Base-by-base conservation (phyloP, 2,329 filamentous ascomycete genomes). In the Alternaria rosae region DNA sequence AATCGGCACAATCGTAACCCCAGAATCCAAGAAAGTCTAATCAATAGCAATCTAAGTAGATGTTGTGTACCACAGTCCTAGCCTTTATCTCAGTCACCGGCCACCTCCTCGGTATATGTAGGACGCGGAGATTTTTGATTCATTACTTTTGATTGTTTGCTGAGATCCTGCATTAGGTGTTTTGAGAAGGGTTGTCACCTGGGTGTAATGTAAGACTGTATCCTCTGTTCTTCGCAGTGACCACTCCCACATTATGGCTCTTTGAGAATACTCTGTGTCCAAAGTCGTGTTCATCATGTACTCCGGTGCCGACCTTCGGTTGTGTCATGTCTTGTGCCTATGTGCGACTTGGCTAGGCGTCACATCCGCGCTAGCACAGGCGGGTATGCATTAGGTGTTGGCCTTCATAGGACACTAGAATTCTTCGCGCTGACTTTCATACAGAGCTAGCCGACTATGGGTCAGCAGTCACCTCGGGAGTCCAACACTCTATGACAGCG, bases 41-140 rank as follows among this genome's bases (percentile, higher is more conserved):
- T 75, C 63, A 75, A 76, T 50, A 48, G 61, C 64, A 77, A 76
- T 76, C 44, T 76, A 76, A 61, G 64, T 71, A 74, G 55, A 68
- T 71, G 65, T 57, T 65, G 64, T 70, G 58, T 67, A 68, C 65
- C 54, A 55, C 48, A 61, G 48, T 60, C 67, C 68, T 62, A 68
- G 62, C 67, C 52, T 66, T 54, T 25, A 48, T 64, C 52, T 59
- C 59, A 60, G 47, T 64, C 67, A 69, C 62, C 66, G 66, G 65
- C 70, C 67, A 70, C 63, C 47, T 55, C 68, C 64, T 61, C 57
- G 56, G 59, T 62, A 62, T 60, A 59, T 64, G 52, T 45, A 65
- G 55, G 38, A 58, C 53, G 64, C 69, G 69, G 69, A 70, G 70
- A 70, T 65, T 67, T 70, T 66, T 61, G 54, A 43, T 59, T 62